Conservation (phyloP, 225 moss, liverwort and hornwort genomes). For the Pleurozium schreberi region DNA sequence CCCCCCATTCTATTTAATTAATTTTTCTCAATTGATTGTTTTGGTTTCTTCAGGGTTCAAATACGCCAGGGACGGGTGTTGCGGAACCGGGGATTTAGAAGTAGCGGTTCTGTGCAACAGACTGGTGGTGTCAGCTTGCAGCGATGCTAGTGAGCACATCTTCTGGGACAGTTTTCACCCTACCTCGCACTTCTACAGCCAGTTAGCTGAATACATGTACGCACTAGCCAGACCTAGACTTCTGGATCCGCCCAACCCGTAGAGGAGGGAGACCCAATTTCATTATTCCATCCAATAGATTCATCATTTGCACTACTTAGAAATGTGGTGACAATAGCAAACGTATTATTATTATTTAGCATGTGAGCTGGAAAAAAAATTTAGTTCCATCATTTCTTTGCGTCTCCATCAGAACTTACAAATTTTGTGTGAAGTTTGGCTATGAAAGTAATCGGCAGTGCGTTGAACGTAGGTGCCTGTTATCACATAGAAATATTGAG, state of each 20-base stretch:
- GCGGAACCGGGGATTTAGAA: conserved; percentile 65
- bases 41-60: conserved; percentile 18
- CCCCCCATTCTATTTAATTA: not conserved
- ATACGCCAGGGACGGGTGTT: conserved; percentile 44
- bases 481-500: not conserved
- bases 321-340: not conserved
- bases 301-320: no score
- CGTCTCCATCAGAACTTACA: not conserved
- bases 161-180: conserved; percentile 95
- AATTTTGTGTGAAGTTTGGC: not conserved
- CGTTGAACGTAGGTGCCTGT: no score
- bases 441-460: not conserved
- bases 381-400: no score
- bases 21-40: no score
- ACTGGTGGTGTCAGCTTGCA: conserved; percentile 19
- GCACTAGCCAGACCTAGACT: not conserved
- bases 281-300: not conserved
- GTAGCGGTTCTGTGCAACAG: conserved; percentile 55
- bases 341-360: not conserved
- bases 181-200: conserved; percentile 36
- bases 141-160: conserved; percentile 29
- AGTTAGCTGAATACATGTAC: conserved; percentile 19
- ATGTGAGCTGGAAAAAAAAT: not conserved
- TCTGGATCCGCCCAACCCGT: not conserved
- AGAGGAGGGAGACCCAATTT: not conserved